A percentile compares a stretch with the other conserved stretches of the same genome.
phyloP scores from a whole-genome alignment of 805 yeast genomes.

The Myxozyma vanderwaltii region DNA sequence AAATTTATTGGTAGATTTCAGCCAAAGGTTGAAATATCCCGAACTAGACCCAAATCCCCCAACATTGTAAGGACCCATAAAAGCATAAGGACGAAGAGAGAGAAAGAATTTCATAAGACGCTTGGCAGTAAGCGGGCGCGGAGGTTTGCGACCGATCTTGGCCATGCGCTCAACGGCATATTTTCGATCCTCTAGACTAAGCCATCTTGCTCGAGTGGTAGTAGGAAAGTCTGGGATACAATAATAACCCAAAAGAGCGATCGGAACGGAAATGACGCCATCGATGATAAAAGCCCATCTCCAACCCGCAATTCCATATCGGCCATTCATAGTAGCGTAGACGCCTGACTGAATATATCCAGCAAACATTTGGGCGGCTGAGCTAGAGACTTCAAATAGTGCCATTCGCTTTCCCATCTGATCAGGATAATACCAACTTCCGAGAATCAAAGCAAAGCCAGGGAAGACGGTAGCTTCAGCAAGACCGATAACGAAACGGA shows the following conservation, averaged over 20 bases:
- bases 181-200: conserved; percentile 13
- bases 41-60: conserved; percentile 18
- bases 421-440: conserved; percentile 58
- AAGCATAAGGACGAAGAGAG: conserved; percentile 16
- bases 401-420: conserved; percentile 65
- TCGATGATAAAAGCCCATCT: conserved; percentile 74
- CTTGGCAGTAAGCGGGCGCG: conserved; percentile 12
- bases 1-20: conserved; percentile 50
- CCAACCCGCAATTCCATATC: conserved; percentile 63
- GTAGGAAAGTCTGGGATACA: conserved; percentile 28
- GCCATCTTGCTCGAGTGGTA: conserved; percentile 21
- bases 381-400: conserved; percentile 62
- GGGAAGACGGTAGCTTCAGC: conserved; percentile 60
- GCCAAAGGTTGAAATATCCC: conserved; percentile 54
- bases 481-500: conserved; percentile 67
- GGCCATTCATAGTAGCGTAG: conserved; percentile 51
- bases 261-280: conserved; percentile 54
- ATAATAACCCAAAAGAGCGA: conserved; percentile 43
- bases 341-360: conserved; percentile 67
- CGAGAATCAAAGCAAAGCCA: conserved; percentile 58
- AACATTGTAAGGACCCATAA: conserved; percentile 20
- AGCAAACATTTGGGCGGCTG: conserved; percentile 61
- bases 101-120: conserved; percentile 13
- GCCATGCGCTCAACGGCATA: conserved; percentile 27
- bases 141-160: conserved; percentile 24